Evolutionary conservation across 108 stramenopile species (phyloP), one percentile per base, ranked within the genome.

Genomic region (Nitzschia palea): DNA sequence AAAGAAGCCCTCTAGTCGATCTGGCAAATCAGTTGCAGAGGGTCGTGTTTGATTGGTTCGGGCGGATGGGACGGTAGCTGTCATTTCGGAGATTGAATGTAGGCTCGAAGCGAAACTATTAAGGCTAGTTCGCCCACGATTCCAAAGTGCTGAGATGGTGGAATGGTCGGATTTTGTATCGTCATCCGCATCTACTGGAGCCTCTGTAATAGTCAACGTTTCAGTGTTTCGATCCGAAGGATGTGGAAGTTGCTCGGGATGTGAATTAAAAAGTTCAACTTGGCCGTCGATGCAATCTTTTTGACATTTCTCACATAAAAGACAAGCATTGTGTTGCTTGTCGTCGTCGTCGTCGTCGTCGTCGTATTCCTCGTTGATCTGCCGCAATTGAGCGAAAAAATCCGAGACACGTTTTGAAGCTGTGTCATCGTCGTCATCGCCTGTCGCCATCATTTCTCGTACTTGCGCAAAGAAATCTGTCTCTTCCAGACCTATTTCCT

Each of bases 381-480:
- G 14, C 29, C 62, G 44, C 15, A 63, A 12, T 48, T 63, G 44
- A 40, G 62, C 62, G 32, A 63, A 63, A 45, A 63, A 63, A 48
- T 63, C 62, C 29, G 62, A 63, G 15, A 50, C 62, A 14, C 62
- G 44, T 20, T 63, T 44, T 14, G 27, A 9, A 48, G 62, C 44
- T 9, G 62, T 27, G 9, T 40, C 62, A 32, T 63, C 62, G 34
- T 60, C 59, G 40, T 60, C 59, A 26, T 60, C 59, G 22, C 33
- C 31, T 20, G 36, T 60, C 1, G 59, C 35, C 17, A 60, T 60
- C 59, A 60, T 60, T 32, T 60, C 58, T 17, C 68, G 57, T 10
- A 70, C 45, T 36, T 57, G 68, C 23, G 68, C 68, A 60, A 70
- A 70, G 31, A 70, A 70, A 18, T 70, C 68, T 1, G 58, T 55